Evolutionary conservation across 164 flowering plant genomes (phyloP), one percentile per base, ranked within the genome.

Genomic region (Nymphaea thermarum): DNA sequence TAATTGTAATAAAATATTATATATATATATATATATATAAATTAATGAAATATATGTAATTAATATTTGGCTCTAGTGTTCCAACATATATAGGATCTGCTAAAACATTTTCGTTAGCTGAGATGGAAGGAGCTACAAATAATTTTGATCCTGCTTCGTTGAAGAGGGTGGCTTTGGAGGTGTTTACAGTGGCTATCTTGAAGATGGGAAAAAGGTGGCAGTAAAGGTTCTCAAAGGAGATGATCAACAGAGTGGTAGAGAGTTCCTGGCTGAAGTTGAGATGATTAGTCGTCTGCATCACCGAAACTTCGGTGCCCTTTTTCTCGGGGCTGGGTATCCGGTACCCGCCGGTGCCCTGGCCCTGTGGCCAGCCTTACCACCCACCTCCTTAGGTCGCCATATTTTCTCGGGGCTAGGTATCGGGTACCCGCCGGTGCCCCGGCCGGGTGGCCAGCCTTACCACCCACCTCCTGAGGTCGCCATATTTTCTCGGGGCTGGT

Each of bases 131-230:
- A 74, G 94, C 96, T 51, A 91, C 98, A 60, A 78, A 81, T 71
- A 81, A 80, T 75, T 93, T 91, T 66, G 74, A 84, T 55, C 78
- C 64, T 66, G 71, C 85, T 62, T 82, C 74, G 79, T 93, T 43
- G 97, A 97, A 41, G 98, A 93, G 80, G 98, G 98, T 69, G 98
- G 98, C 6, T 93, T 93, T 80, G 98, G 98, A 57, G 86, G 78
- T 77, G 98, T 93, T 51, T 89, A 91, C 62, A 82, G 86, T 69
- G 97, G 97, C 18, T 71, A 78, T 64, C 84, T 93, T 67, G 96
- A 91, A 60, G 93, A 93, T 78, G 93, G 90, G 67, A 87, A 84
- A 45, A 68, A 84, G 53, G 88, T 89, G 44, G 98, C 96, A 25
- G 87, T 89, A 62, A 93, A 91, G 82, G 85, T 91, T 77, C 79